Conservation (phyloP, 2,329 filamentous ascomycete species). For the Sclerotinia nivalis region DNA sequence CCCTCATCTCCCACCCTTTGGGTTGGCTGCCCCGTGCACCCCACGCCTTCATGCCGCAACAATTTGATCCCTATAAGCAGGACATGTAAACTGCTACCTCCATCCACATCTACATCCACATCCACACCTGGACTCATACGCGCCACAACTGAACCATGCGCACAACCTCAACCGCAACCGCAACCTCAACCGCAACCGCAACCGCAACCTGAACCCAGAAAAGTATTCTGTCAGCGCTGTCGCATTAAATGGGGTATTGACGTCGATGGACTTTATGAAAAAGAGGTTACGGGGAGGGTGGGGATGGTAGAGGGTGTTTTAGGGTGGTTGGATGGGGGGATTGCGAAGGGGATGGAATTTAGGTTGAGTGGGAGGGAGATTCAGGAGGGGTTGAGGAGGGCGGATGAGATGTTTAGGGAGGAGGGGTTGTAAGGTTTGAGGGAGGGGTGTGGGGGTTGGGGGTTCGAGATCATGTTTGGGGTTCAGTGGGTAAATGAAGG, state of each 20-base stretch:
- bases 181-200: too few species aligned
- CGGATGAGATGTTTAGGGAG: neutral
- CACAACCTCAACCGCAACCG: too few species aligned
- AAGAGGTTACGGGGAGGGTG: conserved; percentile 23
- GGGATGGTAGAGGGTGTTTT: conserved; percentile 42
- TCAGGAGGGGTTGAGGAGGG: conserved; percentile 8
- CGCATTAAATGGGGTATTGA: conserved; percentile 9
- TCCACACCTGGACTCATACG: conserved; percentile 5
- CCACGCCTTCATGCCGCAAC: neutral
- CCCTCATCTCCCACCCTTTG: neutral
- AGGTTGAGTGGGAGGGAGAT: conserved; percentile 38
- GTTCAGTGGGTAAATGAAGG: conserved; percentile 24
- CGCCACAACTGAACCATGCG: too few species aligned
- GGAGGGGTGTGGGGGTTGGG: too few species aligned
- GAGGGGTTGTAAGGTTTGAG: too few species aligned
- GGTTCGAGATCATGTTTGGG: neutral
- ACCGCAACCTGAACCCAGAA: neutral
- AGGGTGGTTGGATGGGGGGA: conserved; percentile 38
- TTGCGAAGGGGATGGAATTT: conserved; percentile 39
- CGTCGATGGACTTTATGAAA: neutral
- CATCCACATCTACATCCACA: neutral
- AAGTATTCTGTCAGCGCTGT: conserved; percentile 19
- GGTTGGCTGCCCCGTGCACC: neutral
- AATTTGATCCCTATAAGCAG: neutral
- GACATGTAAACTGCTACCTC: neutral